phyloP scores from a whole-genome alignment of 2,329 filamentous ascomycete species.

The Fusarium sororula region DNA sequence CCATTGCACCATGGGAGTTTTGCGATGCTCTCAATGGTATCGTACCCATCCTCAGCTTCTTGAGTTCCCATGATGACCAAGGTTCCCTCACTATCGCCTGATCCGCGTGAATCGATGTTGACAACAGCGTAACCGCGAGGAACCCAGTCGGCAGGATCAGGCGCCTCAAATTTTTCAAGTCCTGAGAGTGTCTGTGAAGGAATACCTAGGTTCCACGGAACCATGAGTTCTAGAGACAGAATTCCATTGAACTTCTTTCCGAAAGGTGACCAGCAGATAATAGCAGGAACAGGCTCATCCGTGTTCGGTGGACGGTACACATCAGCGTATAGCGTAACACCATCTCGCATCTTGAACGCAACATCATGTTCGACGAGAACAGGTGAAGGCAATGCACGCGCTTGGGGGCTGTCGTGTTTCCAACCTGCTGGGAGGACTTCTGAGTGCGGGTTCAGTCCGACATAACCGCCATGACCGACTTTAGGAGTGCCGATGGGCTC shows the following conservation, averaged over 20 bases:
- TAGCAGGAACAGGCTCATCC: background rate
- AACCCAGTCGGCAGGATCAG: conserved; percentile 13
- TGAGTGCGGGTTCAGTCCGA: background rate
- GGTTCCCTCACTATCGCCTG: background rate
- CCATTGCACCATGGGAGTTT: background rate
- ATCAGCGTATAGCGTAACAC: background rate
- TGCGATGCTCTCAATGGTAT: background rate
- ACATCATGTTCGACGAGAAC: conserved; percentile 12
- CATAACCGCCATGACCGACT: conserved; percentile 5
- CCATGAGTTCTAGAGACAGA: background rate
- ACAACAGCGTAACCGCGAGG: conserved; percentile 10
- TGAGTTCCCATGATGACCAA: conserved; percentile 14
- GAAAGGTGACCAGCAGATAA: conserved; percentile 13
- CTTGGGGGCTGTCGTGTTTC: background rate
- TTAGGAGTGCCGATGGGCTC: background rate
- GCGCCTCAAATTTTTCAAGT: conserved; percentile 7
- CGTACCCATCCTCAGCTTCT: conserved; percentile 1
- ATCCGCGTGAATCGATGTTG: conserved; percentile 3
- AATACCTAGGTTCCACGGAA: background rate
- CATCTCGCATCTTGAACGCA: conserved; percentile 1
- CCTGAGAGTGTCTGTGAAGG: background rate
- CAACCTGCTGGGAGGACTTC: background rate
- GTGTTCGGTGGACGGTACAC: background rate
- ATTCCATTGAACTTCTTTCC: conserved; percentile 17
- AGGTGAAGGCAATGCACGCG: background rate